These are phyloP conservation scores for Sporothrix euskadiensis DNA, from an alignment of 2,329 filamentous ascomycete species.

Conservation along the genomic window DNA sequence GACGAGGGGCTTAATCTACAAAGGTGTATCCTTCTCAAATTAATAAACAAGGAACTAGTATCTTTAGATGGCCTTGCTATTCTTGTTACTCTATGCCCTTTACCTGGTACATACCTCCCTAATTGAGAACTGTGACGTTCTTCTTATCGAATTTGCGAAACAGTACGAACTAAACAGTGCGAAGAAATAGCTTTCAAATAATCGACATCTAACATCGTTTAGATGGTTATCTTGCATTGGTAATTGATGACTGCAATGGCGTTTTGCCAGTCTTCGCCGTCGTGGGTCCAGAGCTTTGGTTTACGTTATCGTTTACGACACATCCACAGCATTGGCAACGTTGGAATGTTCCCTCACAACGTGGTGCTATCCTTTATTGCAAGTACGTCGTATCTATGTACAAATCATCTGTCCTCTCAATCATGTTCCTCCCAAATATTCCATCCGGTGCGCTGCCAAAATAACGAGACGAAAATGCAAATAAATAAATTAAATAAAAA, in stretches of 20 bases:
- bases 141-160: background rate
- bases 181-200: too few species aligned
- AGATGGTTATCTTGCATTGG: too few species aligned
- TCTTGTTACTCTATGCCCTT: background rate
- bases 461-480: slow-evolving; percentile 8
- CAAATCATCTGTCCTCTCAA: background rate
- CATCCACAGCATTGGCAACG: too few species aligned
- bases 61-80: background rate
- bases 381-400: background rate
- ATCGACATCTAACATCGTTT: too few species aligned
- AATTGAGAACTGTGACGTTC: background rate
- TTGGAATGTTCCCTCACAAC: too few species aligned
- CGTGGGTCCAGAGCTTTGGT: too few species aligned
- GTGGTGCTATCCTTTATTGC: background rate
- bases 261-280: too few species aligned
- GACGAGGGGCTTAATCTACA: background rate
- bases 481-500: slow-evolving; percentile 35
- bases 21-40: background rate
- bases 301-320: too few species aligned
- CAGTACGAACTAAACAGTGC: too few species aligned
- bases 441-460: background rate
- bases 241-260: too few species aligned
- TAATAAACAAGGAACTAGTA: background rate
- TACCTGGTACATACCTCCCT: background rate
- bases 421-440: background rate